Conservation (phyloP, 2,329 filamentous ascomycete genomes). For the Stagonosporopsis vannaccii region DNA sequence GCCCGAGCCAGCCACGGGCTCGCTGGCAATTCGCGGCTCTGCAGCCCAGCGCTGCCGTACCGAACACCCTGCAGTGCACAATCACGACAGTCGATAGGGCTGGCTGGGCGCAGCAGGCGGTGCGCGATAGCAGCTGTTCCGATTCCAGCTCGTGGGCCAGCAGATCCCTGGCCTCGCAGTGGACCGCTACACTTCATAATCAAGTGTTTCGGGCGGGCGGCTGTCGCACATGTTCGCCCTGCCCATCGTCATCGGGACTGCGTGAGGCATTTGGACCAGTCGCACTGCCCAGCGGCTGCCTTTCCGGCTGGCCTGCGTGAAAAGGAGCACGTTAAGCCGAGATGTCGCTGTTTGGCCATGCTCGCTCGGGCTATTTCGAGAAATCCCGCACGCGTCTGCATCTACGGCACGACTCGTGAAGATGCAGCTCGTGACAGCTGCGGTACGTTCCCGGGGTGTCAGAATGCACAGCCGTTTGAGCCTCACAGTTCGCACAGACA, state of each 20-base stretch:
- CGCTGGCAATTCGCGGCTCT: conserved; percentile 25
- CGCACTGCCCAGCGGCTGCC: conserved; percentile 2
- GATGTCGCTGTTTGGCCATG: conserved; percentile 3
- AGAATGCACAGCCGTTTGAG: conserved; percentile 16
- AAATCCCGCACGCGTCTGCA: conserved; percentile 15
- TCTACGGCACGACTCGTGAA: conserved; percentile 14
- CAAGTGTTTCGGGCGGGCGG: conserved; percentile 36
- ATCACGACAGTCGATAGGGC: conserved; percentile 27
- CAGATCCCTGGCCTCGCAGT: conserved; percentile 23
- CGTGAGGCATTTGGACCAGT: conserved; percentile 32
- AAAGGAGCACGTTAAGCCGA: conserved; percentile 22
- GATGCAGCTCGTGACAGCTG: conserved; percentile 20
- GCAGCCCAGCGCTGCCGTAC: conserved; percentile 4
- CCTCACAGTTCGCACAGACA: conserved; percentile 1
- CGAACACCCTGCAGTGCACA: neutral
- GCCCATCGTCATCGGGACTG: conserved; percentile 7
- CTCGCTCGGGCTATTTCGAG: conserved; percentile 13
- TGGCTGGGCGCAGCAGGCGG: conserved; percentile 28
- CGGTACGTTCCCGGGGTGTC: conserved; percentile 11
- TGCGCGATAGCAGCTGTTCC: conserved; percentile 34
- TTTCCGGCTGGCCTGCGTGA: neutral
- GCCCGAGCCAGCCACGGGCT: neutral
- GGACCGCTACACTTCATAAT: conserved; percentile 21
- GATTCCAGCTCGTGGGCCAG: conserved; percentile 38
- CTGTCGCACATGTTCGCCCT: conserved; percentile 17